Evolutionary conservation across 371 early-diverging fungal species (phyloP).

Genomic region (Synchytrium microbalum): DNA sequence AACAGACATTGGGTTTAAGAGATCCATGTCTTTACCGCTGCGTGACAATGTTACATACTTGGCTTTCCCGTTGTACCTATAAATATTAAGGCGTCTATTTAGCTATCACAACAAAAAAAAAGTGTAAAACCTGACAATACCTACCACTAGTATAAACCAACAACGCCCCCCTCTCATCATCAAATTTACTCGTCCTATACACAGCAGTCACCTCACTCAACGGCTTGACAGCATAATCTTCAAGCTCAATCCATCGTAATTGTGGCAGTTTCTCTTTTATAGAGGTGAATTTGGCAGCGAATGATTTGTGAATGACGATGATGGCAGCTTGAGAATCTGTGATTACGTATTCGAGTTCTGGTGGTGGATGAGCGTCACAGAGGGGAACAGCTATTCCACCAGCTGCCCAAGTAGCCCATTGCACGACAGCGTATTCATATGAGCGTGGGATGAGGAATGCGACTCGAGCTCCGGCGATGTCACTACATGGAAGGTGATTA

Average conservation of each 20-base stretch:
- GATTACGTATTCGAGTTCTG: conserved; percentile 58
- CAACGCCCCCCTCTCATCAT: neutral
- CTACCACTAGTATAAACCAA: conserved; percentile 34
- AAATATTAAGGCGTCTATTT: neutral
- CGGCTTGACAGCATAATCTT: conserved; percentile 7
- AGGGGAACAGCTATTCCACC: conserved; percentile 55
- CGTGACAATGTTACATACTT: conserved; percentile 4
- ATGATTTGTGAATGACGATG: conserved; percentile 18
- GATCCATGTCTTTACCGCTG: neutral
- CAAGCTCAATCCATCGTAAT: conserved; percentile 15
- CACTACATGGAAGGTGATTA: too few relatives aligned
- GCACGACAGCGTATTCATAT: conserved; percentile 61
- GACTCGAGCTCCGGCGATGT: conserved; percentile 42
- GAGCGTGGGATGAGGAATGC: conserved; percentile 66
- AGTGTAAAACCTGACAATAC: neutral
- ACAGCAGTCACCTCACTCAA: neutral
- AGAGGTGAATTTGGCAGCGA: conserved; percentile 12
- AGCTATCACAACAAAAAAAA: neutral
- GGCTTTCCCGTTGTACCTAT: conserved; percentile 13
- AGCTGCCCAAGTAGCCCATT: conserved; percentile 72
- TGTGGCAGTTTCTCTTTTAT: neutral
- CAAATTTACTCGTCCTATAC: neutral
- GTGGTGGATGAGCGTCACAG: conserved; percentile 48
- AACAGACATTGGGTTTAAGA: too few relatives aligned
- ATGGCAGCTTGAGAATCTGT: conserved; percentile 35